Evolutionary conservation across 768 basidiomycete genomes (phyloP).

Genomic region (Lentinula raphanica): DNA sequence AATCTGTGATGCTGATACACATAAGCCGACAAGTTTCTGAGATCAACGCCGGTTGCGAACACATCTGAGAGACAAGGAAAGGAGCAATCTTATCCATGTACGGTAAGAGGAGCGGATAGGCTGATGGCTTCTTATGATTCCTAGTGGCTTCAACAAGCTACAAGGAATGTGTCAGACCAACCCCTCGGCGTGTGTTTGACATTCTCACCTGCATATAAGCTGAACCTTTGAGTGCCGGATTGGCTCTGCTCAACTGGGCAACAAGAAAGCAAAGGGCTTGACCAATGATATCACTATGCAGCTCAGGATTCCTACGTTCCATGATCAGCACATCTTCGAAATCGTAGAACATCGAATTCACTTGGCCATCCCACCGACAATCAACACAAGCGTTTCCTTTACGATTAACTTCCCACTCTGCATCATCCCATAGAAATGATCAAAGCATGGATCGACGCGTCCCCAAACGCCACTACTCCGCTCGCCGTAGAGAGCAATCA

Average conservation of each 20-base stretch:
- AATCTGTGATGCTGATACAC: constrained; percentile 47
- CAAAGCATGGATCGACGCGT: constrained; percentile 37
- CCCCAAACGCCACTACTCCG: constrained; percentile 25
- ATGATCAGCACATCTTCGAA: background rate
- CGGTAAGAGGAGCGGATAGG: constrained; percentile 65
- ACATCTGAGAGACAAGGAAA: constrained; percentile 55
- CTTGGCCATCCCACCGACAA: constrained; percentile 54
- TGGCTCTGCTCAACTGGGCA: constrained; percentile 60
- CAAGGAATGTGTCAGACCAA: constrained; percentile 8
- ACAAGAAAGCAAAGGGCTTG: constrained; percentile 59
- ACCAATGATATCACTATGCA: constrained; percentile 48
- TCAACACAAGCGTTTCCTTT: constrained; percentile 61
- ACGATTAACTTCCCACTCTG: constrained; percentile 39
- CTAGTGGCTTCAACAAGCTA: constrained; percentile 59
- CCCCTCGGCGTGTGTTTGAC: background rate
- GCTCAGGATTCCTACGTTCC: constrained; percentile 28
- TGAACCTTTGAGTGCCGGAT: constrained; percentile 63
- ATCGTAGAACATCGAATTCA: constrained; percentile 16
- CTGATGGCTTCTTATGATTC: constrained; percentile 48
- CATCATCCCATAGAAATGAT: constrained; percentile 43
- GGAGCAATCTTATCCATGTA: constrained; percentile 64
- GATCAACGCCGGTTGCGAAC: constrained; percentile 53
- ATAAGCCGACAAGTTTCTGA: constrained; percentile 67
- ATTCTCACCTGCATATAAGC: constrained; percentile 60
- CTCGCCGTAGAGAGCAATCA: constrained; percentile 39